Evolutionary conservation across 2,329 filamentous ascomycete genomes (phyloP), one percentile per base, ranked within the genome.

Genomic region (Aspergillus unguis): DNA sequence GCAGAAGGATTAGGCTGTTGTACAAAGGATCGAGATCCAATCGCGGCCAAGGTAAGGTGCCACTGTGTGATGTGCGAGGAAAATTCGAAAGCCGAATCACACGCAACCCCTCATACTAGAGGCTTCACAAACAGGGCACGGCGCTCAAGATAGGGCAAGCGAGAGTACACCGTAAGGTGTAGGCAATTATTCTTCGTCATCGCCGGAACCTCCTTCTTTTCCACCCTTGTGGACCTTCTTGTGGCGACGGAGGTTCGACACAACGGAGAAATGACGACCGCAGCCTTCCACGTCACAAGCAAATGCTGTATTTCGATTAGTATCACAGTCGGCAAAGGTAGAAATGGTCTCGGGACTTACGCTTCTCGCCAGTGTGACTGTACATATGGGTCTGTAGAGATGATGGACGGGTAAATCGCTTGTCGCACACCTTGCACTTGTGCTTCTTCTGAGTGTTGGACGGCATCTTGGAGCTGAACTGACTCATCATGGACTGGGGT

Each of bases 381-480:
- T 96, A 96, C 88, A 96, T 96, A 70, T 97, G 92, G 31, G 92
- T 97, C 70, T 96, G 92, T 36, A 97, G 74, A 10, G 92, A 96
- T 68, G 91, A 96, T 1, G 92, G 92, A 50, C 92, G 84, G 2
- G 92, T 96, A 72, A 97, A 97, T 40, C 92, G 85, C 81, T 97
- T 96, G 74, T 96, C 92, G 78, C 92, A 97, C 55, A 97, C 89
- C 77, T 96, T 96, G 83, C 92, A 97, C 79, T 96, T 96, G 78
- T 97, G 94, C 80, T 97, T 97, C 85, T 97, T 97, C 70, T 96
- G 91, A 7, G 92, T 94, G 75, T 90, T 96, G 17, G 90, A 92
- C 0, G 91, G 92, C 48, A 96, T 86, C 75, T 96, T 96, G 58
- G 92, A 96, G 75, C 90, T 96, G 77, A 97, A 97, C 65, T 95